phyloP scores from a whole-genome alignment of 2,329 filamentous ascomycete species.

The Epichloe scottii region DNA sequence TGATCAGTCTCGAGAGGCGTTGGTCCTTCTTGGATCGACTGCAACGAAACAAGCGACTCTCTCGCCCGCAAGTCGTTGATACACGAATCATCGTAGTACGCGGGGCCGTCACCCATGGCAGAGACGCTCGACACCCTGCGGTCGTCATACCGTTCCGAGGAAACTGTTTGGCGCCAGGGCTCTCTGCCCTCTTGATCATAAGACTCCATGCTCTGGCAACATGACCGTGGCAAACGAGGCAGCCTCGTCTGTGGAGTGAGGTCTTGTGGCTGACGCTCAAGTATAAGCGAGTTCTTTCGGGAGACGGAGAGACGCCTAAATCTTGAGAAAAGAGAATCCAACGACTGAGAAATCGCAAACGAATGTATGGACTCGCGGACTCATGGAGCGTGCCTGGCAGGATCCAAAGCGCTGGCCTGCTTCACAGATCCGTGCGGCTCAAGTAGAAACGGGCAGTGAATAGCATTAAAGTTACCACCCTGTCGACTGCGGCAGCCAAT shows the following conservation, averaged over 20 bases:
- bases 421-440: background rate
- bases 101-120: conserved; percentile 18
- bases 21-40: conserved; percentile 4
- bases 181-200: conserved; percentile 18
- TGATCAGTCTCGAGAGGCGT: conserved; percentile 10
- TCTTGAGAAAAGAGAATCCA: too few relatives aligned
- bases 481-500: background rate
- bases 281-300: background rate
- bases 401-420: too few relatives aligned
- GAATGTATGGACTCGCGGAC: background rate
- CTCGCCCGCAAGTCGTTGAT: conserved; percentile 16
- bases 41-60: conserved; percentile 10
- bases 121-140: conserved; percentile 18
- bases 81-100: conserved; percentile 14
- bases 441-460: background rate
- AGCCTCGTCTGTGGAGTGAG: background rate
- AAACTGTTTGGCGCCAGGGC: conserved; percentile 10
- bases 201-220: conserved; percentile 16
- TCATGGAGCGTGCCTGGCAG: too few relatives aligned
- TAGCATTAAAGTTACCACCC: background rate
- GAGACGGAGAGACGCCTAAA: too few relatives aligned
- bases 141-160: background rate
- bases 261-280: background rate
- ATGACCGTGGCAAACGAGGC: conserved; percentile 12
- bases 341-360: background rate